Evolutionary conservation across 202 grass and related monocot genomes (phyloP).

Genomic region (Setaria viridis): DNA sequence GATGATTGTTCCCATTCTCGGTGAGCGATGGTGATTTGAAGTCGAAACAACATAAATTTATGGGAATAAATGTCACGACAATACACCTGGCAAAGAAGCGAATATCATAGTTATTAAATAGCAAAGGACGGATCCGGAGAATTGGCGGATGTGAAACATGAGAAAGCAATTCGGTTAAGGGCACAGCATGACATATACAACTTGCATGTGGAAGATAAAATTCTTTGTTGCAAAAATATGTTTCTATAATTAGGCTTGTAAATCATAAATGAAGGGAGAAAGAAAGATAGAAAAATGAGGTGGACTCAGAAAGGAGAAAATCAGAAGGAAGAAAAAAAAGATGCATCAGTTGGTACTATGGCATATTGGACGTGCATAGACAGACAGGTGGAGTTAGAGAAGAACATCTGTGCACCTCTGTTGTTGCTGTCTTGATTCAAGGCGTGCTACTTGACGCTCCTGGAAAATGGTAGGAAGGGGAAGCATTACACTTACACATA

Average conservation of each 20-base stretch:
- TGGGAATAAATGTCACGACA: constrained; percentile 30
- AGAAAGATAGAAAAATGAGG: background rate
- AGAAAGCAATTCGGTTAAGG: background rate
- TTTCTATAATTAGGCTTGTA: constrained; percentile 1
- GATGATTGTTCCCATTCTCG: constrained; percentile 29
- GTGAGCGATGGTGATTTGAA: background rate
- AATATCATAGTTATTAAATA: background rate
- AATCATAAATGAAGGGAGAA: constrained; percentile 8
- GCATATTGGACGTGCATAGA: constrained; percentile 1
- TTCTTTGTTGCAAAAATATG: constrained; percentile 28
- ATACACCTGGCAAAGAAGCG: constrained; percentile 32
- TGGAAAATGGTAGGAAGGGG: constrained; percentile 33
- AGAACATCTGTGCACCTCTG: constrained; percentile 37
- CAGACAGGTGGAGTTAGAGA: constrained; percentile 3
- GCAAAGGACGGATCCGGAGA: background rate
- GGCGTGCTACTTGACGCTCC: constrained; percentile 52
- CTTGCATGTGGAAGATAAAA: background rate
- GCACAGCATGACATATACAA: background rate
- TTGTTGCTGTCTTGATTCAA: constrained; percentile 57
- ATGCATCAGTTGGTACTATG: background rate
- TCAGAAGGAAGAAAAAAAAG: background rate
- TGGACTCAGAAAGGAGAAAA: constrained; percentile 26
- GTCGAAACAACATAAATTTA: constrained; percentile 7
- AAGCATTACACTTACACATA: constrained; percentile 30
- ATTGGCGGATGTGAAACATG: background rate